phyloP scores from a whole-genome alignment of 2,329 filamentous ascomycete genomes.

The Botrytis elliptica region DNA sequence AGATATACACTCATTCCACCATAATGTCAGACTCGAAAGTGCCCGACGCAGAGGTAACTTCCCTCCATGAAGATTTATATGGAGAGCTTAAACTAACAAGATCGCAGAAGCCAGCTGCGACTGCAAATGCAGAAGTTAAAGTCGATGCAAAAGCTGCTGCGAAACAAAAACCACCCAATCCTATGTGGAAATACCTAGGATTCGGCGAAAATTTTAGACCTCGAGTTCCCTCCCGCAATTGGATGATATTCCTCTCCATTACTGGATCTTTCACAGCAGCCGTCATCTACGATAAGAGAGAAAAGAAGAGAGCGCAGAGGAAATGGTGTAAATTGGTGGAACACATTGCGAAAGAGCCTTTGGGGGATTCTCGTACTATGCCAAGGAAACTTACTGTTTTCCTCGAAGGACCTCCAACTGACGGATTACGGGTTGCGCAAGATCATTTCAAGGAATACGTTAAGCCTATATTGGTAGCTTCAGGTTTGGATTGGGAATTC shows the following conservation, averaged over 20 bases:
- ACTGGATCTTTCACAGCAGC: slow-evolving; percentile 75
- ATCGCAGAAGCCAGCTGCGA: slow-evolving; percentile 37
- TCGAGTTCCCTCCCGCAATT: slow-evolving; percentile 91
- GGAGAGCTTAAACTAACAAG: slow-evolving; percentile 14
- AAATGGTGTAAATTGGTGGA: slow-evolving; percentile 86
- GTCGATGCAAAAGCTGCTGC: slow-evolving; percentile 43
- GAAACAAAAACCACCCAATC: slow-evolving; percentile 57
- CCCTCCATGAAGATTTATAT: neutral
- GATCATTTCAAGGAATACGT: slow-evolving; percentile 96
- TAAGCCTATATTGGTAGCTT: slow-evolving; percentile 86
- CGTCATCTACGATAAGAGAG: slow-evolving; percentile 86
- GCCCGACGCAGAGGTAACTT: slow-evolving; percentile 28
- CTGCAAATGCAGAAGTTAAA: slow-evolving; percentile 39
- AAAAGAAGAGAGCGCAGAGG: slow-evolving; percentile 80
- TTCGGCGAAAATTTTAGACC: slow-evolving; percentile 74
- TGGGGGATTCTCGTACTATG: slow-evolving; percentile 66
- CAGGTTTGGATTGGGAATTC: slow-evolving; percentile 93
- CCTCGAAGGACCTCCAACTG: slow-evolving; percentile 80
- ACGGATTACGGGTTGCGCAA: slow-evolving; percentile 79
- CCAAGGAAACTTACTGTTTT: slow-evolving; percentile 84
- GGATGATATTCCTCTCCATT: slow-evolving; percentile 90
- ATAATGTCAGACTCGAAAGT: slow-evolving; percentile 21
- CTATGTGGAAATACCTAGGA: slow-evolving; percentile 75
- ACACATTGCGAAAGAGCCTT: slow-evolving; percentile 74
- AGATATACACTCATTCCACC: neutral